Percentiles rank a stretch among this genome's conserved stretches.
Evolutionary conservation across 225 moss, liverwort and hornwort genomes (phyloP).

Genomic region (Thuidium tamariscinum): DNA sequence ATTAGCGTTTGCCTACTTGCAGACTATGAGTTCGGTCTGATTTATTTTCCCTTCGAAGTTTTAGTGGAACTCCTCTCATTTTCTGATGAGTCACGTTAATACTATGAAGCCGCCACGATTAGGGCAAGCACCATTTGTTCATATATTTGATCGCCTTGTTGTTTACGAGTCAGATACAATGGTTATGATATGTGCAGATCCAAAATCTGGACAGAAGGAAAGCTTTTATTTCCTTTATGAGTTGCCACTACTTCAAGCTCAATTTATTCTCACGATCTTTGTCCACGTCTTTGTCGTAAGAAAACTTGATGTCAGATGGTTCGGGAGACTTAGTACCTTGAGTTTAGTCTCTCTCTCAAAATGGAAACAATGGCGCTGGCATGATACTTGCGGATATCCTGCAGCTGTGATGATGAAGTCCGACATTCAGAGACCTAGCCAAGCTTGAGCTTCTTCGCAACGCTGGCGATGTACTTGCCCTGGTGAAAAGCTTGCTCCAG

Average conservation of each 20-base stretch:
- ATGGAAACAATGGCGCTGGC: background rate
- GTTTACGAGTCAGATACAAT: background rate
- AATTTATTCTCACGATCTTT: background rate
- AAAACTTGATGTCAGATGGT: background rate
- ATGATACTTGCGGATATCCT: background rate
- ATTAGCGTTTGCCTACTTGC: background rate
- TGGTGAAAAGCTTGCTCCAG: conserved; percentile 43
- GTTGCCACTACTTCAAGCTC: background rate
- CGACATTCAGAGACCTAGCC: background rate
- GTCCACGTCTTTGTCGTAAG: background rate
- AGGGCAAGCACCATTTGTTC: background rate
- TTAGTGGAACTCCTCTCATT: background rate
- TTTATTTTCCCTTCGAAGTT: background rate
- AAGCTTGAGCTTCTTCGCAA: conserved; percentile 33
- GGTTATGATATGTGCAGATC: background rate
- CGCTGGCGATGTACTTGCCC: conserved; percentile 30
- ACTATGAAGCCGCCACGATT: background rate
- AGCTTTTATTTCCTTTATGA: background rate
- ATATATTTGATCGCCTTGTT: background rate
- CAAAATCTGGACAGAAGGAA: background rate
- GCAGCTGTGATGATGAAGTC: background rate
- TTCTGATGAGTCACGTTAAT: background rate
- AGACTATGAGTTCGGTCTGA: too few relatives aligned
- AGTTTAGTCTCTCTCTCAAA: background rate
- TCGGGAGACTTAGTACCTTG: background rate